Evolutionary conservation across 2,329 filamentous ascomycete species (phyloP).

Genomic region (Mariannaea elegans): DNA sequence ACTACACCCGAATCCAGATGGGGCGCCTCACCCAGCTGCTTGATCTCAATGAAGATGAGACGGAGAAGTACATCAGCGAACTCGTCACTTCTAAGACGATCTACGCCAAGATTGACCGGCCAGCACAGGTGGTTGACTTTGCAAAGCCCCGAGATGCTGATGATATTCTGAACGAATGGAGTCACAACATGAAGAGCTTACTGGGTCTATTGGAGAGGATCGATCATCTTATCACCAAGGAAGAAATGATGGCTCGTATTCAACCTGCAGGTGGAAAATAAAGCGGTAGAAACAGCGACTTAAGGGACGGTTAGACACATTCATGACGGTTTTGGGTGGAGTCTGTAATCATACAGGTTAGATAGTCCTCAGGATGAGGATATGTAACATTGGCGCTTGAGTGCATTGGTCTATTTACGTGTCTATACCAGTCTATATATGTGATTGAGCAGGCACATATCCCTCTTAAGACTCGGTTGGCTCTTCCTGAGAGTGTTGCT

Average conservation of each 20-base stretch:
- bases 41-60: conserved; percentile 93
- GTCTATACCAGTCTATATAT: conserved; percentile 30
- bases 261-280: conserved; percentile 66
- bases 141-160: conserved; percentile 94
- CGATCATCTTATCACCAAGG: conserved; percentile 98
- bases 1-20: conserved; percentile 98
- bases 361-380: conserved; percentile 44
- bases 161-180: conserved; percentile 98
- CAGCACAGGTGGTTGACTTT: conserved; percentile 91
- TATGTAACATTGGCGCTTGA: conserved; percentile 42
- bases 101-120: conserved; percentile 95
- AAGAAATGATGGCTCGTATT: conserved; percentile 99
- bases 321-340: conserved; percentile 40
- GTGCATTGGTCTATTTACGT: conserved; percentile 36
- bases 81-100: conserved; percentile 98
- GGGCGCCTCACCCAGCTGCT: conserved; percentile 88
- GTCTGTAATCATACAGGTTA: conserved; percentile 49
- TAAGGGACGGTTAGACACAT: conserved; percentile 32
- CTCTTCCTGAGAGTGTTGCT: conserved; percentile 46
- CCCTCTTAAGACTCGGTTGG: conserved; percentile 32
- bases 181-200: conserved; percentile 95
- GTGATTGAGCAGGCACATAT: conserved; percentile 7
- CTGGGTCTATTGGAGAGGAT: conserved; percentile 87
- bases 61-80: conserved; percentile 98
- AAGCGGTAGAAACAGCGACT: conserved; percentile 25